A percentile compares a stretch with the other conserved stretches of the same genome.
Evolutionary conservation across 495 filamentous ascomycete species (phyloP).

Genomic region (Penicillium desertorum): DNA sequence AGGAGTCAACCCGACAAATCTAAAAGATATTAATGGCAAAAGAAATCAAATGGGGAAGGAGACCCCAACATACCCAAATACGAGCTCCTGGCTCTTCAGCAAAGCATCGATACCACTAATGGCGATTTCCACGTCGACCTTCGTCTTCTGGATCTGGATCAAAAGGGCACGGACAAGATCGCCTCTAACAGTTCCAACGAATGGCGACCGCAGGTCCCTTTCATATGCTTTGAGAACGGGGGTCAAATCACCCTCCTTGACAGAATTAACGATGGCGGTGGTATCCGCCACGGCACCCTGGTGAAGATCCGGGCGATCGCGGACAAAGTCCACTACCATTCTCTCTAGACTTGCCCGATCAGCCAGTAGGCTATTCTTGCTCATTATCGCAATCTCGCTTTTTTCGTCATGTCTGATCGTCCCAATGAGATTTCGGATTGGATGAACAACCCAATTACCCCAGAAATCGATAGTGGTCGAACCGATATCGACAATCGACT

Average conservation of each 20-base stretch:
- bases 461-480: constrained; percentile 83
- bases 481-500: constrained; percentile 75
- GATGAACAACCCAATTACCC: constrained; percentile 91
- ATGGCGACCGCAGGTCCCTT: constrained; percentile 73
- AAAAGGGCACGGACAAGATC: constrained; percentile 88
- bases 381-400: constrained; percentile 95
- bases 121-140: constrained; percentile 95
- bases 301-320: constrained; percentile 64
- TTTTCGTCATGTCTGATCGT: constrained; percentile 90
- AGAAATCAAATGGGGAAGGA: background rate
- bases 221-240: constrained; percentile 90
- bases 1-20: constrained; percentile 87
- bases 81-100: constrained; percentile 91
- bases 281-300: constrained; percentile 54
- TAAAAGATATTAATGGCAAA: constrained; percentile 31
- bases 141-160: constrained; percentile 97
- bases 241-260: constrained; percentile 88
- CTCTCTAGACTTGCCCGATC: constrained; percentile 90
- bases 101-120: constrained; percentile 91
- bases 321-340: constrained; percentile 95
- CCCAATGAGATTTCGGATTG: constrained; percentile 73
- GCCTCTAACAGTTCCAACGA: constrained; percentile 74
- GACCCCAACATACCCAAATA: constrained; percentile 66
- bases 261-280: constrained; percentile 66
- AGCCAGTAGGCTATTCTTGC: constrained; percentile 79